Percentiles rank a stretch among this genome's conserved stretches.
phyloP scores from a whole-genome alignment of 441 rosid genomes.

The Euphorbia celastroides region DNA sequence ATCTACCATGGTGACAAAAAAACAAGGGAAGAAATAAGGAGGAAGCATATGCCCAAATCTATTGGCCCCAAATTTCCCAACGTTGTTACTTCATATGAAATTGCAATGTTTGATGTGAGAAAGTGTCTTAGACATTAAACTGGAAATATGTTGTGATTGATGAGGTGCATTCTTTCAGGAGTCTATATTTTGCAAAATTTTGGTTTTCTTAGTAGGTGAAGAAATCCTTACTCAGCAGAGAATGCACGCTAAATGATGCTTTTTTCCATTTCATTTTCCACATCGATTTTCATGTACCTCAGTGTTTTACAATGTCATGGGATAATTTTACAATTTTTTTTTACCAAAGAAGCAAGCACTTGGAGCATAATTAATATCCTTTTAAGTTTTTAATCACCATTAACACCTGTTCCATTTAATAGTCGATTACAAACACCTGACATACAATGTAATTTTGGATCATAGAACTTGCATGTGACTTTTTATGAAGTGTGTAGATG shows the following conservation, averaged over 20 bases:
- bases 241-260: neutral
- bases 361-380: neutral
- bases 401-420: neutral
- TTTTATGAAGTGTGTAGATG: neutral
- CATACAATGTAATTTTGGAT: neutral
- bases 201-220: neutral
- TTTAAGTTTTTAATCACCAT: neutral
- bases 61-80: slow-evolving; percentile 80
- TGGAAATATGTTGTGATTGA: slow-evolving; percentile 98
- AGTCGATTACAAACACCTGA: neutral
- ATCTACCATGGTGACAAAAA: slow-evolving; percentile 81
- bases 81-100: slow-evolving; percentile 84
- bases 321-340: too few relatives aligned
- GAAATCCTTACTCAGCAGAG: slow-evolving; percentile 4
- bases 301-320: neutral
- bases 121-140: slow-evolving; percentile 51
- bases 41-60: slow-evolving; percentile 66
- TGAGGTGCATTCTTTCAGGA: slow-evolving; percentile 49
- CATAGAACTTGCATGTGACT: neutral
- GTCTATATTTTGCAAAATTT: neutral
- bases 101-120: slow-evolving; percentile 81
- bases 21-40: slow-evolving; percentile 60
- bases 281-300: neutral
- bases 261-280: neutral
- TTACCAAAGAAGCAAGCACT: neutral